Percentiles rank a stretch among this genome's conserved stretches.
These are phyloP conservation scores for Heracleum sosnowskyi DNA, from an alignment of 129 eudicot genomes.

Conservation along the genomic window DNA sequence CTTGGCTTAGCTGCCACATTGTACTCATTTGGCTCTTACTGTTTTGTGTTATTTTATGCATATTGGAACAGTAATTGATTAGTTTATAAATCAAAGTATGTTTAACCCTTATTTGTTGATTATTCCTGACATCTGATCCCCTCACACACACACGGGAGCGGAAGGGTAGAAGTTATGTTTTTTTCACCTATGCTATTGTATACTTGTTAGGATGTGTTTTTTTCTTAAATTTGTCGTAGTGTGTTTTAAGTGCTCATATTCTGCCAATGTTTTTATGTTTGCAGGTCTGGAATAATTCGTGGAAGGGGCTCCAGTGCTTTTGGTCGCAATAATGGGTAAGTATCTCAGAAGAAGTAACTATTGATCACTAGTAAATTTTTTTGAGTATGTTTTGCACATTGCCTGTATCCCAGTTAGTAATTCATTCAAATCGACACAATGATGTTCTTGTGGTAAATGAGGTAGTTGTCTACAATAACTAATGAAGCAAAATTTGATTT, in stretches of 20 bases:
- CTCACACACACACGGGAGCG: background rate
- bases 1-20: background rate
- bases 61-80: background rate
- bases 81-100: background rate
- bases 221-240: background rate
- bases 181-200: background rate
- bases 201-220: background rate
- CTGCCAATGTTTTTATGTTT: background rate
- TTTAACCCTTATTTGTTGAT: background rate
- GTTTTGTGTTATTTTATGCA: background rate
- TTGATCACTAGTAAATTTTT: too few species aligned
- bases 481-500: background rate
- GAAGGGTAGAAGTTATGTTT: background rate
- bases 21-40: background rate
- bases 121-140: background rate
- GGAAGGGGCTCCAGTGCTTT: constrained; percentile 39
- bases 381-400: background rate
- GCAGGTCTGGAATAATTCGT: constrained; percentile 60
- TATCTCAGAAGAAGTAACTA: background rate
- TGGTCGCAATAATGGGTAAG: constrained; percentile 50
- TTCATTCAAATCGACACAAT: background rate
- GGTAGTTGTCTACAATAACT: background rate
- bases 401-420: background rate
- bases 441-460: too few species aligned
- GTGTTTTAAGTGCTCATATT: background rate